phyloP scores from a whole-genome alignment of 1,284 basidiomycete species.

The Rhodotorula sp. region DNA sequence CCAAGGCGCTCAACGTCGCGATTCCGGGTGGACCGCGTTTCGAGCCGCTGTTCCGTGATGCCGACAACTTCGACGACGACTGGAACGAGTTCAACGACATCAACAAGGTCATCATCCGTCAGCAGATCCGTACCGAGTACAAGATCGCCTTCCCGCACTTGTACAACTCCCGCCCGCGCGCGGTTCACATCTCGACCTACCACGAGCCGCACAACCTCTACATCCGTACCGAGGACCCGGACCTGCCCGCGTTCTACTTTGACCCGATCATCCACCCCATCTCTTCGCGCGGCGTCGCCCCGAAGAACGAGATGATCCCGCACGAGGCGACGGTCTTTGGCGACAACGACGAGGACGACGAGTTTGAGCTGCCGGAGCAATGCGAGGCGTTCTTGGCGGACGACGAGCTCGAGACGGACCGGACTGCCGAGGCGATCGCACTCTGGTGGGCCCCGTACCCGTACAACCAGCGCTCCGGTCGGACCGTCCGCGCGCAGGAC shows the following conservation, averaged over 20 bases:
- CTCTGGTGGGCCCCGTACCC: conserved; percentile 99
- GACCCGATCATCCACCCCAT: conserved; percentile 91
- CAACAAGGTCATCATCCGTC: conserved; percentile 99
- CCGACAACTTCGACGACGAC: conserved; percentile 97
- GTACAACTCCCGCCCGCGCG: conserved; percentile 96
- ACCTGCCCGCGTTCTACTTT: conserved; percentile 99
- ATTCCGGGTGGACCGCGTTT: conserved; percentile 99
- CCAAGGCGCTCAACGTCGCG: conserved; percentile 92
- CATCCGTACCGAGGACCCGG: conserved; percentile 97
- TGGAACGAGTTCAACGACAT: conserved; percentile 94
- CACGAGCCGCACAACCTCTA: conserved; percentile 97
- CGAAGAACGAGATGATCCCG: conserved; percentile 78
- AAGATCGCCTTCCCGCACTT: conserved; percentile 99
- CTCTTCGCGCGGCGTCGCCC: conserved; percentile 76
- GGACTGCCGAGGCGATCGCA: conserved; percentile 94
- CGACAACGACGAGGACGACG: conserved; percentile 61
- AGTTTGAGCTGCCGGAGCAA: conserved; percentile 82
- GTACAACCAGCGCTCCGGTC: conserved; percentile 87
- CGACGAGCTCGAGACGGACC: conserved; percentile 79
- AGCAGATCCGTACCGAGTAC: conserved; percentile 98
- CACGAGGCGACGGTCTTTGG: conserved; percentile 91
- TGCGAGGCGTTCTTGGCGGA: conserved; percentile 81
- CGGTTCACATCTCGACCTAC: conserved; percentile 87
- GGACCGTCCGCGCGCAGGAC: conserved; percentile 91
- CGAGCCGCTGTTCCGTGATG: conserved; percentile 77